Evolutionary conservation across 2,329 filamentous ascomycete genomes (phyloP).

Genomic region (Nannizziopsis barbatae): DNA sequence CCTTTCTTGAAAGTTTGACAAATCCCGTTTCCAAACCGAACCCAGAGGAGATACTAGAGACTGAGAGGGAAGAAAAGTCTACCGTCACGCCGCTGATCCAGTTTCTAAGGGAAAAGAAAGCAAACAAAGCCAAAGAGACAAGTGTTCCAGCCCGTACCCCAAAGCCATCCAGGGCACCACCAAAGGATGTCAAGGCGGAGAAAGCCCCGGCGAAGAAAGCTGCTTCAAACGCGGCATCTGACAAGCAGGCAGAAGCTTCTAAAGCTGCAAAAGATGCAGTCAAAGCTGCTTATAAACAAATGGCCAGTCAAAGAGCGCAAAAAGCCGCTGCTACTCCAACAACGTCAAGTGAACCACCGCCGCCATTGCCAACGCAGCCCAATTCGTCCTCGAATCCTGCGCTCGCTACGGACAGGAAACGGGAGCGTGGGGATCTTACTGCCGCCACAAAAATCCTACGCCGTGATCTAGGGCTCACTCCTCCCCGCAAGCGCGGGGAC

Average conservation of each 20-base stretch:
- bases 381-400: conserved; percentile 16
- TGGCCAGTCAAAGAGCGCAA: conserved; percentile 18
- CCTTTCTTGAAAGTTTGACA: conserved; percentile 77
- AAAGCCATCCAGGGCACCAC: conserved; percentile 23
- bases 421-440: conserved; percentile 43
- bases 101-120: conserved; percentile 83
- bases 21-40: conserved; percentile 53
- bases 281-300: conserved; percentile 43
- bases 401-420: conserved; percentile 39
- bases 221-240: conserved; percentile 18
- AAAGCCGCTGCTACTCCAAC: conserved; percentile 29
- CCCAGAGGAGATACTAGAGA: conserved; percentile 40
- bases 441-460: conserved; percentile 50
- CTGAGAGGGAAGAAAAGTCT: conserved; percentile 47
- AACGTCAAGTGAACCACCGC: conserved; percentile 16
- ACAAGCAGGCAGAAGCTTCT: conserved; percentile 33
- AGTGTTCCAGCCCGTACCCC: conserved; percentile 35
- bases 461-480: conserved; percentile 48
- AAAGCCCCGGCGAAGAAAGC: conserved; percentile 33
- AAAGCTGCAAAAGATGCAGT: conserved; percentile 53
- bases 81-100: conserved; percentile 83
- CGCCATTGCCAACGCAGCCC: conserved; percentile 22
- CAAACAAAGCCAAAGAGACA: conserved; percentile 49
- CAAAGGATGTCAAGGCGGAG: conserved; percentile 32
- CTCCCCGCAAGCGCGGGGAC: conserved; percentile 33